A percentile compares a stretch with the other conserved stretches of the same genome.
phyloP scores from a whole-genome alignment of 108 stramenopile species.

The Cylindrotheca closterium region DNA sequence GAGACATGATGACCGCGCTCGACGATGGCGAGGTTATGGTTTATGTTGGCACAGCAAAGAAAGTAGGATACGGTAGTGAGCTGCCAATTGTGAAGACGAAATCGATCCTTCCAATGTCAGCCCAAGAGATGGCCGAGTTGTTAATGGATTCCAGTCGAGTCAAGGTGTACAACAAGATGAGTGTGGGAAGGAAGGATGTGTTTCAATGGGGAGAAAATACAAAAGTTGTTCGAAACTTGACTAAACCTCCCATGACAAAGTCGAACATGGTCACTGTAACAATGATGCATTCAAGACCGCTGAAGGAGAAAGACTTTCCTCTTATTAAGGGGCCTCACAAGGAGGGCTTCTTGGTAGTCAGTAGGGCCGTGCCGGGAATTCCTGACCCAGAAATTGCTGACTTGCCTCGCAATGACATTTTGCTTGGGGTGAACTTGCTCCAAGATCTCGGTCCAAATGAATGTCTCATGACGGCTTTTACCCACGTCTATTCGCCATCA shows the following conservation, averaged over 20 bases:
- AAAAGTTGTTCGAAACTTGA: slow-evolving; percentile 80
- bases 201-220: slow-evolving; percentile 45
- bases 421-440: slow-evolving; percentile 84
- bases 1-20: slow-evolving; percentile 4
- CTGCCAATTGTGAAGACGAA: slow-evolving; percentile 74
- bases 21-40: slow-evolving; percentile 48
- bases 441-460: slow-evolving; percentile 49
- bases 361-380: slow-evolving; percentile 56
- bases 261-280: slow-evolving; percentile 67
- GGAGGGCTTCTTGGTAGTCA: slow-evolving; percentile 76
- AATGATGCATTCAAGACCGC: slow-evolving; percentile 66
- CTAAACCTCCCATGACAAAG: slow-evolving; percentile 66
- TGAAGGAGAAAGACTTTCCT: slow-evolving; percentile 32
- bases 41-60: slow-evolving; percentile 58
- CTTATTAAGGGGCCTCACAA: slow-evolving; percentile 4
- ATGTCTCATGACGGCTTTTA: slow-evolving; percentile 74
- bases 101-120: slow-evolving; percentile 61
- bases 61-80: slow-evolving; percentile 56
- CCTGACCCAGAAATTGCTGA: slow-evolving; percentile 17
- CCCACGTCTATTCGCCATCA: slow-evolving; percentile 76
- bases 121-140: slow-evolving; percentile 69
- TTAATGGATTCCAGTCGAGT: slow-evolving; percentile 80
- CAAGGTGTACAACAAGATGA: slow-evolving; percentile 80
- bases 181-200: slow-evolving; percentile 76
- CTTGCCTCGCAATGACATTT: slow-evolving; percentile 63